phyloP scores from a whole-genome alignment of 2,329 filamentous ascomycete genomes.

The Cladosporium sp. region DNA sequence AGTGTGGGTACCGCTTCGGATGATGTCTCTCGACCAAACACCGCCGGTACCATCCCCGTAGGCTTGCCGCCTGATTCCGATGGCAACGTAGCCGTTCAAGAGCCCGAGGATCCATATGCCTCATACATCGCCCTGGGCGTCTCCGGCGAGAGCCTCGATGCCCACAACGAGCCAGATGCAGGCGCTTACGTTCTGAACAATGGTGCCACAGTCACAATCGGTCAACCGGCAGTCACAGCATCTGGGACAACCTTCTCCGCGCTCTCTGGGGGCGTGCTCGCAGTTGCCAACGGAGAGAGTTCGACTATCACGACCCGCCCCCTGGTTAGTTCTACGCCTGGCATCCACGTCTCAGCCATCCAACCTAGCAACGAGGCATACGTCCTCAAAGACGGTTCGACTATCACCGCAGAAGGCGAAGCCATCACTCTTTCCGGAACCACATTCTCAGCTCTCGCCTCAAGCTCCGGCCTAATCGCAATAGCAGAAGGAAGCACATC shows the following conservation, averaged over 20 bases:
- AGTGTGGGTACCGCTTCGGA: too few species aligned
- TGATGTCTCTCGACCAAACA: too few species aligned
- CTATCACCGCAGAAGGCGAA: background rate
- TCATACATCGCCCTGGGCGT: background rate
- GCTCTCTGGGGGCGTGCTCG: background rate
- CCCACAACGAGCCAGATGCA: background rate
- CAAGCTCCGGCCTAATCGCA: background rate
- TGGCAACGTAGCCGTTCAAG: background rate
- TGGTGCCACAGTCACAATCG: background rate
- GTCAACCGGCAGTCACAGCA: background rate
- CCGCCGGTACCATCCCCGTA: too few species aligned
- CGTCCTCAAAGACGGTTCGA: background rate
- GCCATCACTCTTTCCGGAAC: background rate
- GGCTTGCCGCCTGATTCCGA: too few species aligned
- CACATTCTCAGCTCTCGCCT: slow-evolving; percentile 7
- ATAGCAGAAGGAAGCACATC: slow-evolving; percentile 6
- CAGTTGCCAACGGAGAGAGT: background rate
- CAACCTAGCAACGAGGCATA: background rate
- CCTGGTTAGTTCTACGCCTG: too few species aligned
- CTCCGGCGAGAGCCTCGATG: background rate
- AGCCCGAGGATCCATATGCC: background rate
- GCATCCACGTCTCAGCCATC: background rate
- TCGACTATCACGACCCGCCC: background rate
- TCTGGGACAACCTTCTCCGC: background rate
- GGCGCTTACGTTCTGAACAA: background rate